Percentiles rank a stretch among this genome's conserved stretches.
phyloP scores from a whole-genome alignment of 2,329 filamentous ascomycete species.

The Ilyonectria robusta region DNA sequence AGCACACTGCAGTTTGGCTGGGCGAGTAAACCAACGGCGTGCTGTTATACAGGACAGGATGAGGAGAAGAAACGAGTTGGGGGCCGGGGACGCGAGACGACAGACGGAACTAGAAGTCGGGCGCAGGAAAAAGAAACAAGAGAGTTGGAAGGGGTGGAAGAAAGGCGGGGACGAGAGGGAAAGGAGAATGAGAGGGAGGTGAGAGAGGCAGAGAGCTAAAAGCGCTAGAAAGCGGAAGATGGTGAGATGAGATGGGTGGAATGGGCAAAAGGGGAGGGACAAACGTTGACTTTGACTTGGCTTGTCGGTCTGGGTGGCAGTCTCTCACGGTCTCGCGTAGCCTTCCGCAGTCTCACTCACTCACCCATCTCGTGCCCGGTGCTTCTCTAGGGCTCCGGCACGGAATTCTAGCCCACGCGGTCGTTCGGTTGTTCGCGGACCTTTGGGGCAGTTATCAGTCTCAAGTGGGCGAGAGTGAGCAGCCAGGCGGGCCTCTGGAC shows the following conservation, averaged over 20 bases:
- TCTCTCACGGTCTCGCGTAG: background rate
- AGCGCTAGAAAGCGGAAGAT: background rate
- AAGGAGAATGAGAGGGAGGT: constrained; percentile 10
- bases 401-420: background rate
- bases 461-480: constrained; percentile 8
- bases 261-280: constrained; percentile 13
- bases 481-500: constrained; percentile 8
- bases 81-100: constrained; percentile 2
- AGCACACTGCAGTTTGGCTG: constrained; percentile 14
- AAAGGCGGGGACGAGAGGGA: constrained; percentile 8
- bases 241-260: constrained; percentile 25
- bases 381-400: background rate
- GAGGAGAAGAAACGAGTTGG: constrained; percentile 8
- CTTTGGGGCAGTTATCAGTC: constrained; percentile 24
- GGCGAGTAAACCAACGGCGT: constrained; percentile 15
- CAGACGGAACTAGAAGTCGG: background rate
- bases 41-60: constrained; percentile 3
- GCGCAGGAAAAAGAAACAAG: constrained; percentile 7
- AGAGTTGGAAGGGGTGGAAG: constrained; percentile 12
- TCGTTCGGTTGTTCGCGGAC: constrained; percentile 11
- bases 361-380: constrained; percentile 2
- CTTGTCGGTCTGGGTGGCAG: constrained; percentile 8
- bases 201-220: constrained; percentile 3
- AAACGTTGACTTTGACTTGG: constrained; percentile 2
- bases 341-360: constrained; percentile 12